Evolutionary conservation across 169 alveolate genomes (phyloP), one percentile per base, ranked within the genome.

Genomic region (Toxoplasma gondii): DNA sequence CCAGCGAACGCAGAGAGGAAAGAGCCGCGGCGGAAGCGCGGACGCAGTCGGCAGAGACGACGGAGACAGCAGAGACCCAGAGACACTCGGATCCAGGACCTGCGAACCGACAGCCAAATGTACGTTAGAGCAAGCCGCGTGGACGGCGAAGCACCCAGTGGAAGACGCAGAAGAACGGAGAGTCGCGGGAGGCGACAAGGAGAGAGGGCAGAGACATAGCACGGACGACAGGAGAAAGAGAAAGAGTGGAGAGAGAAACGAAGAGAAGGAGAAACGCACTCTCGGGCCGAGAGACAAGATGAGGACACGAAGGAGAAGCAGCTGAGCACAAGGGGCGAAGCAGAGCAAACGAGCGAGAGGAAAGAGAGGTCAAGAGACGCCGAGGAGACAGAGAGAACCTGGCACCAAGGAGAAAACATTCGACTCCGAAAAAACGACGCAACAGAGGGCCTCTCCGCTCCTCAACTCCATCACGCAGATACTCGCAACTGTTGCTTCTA

Each of bases 1-100:
- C 90, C 90, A 82, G 5, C 90, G 53, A 9, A 82, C 38, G 36
- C 22, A 22, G 44, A 82, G 39, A 22, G 64, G 38, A 31, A 4
- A 82, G 90, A 24, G 90, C 5, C 67, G 17, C 90, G 41, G 90
- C 1, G 41, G 41, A 22, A 43, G 67, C 19, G 39, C 0, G 29
- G 90, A 82, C 44, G 88, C 7, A 67, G 5, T 17, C 41, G 67
- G 5, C 34, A 39, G 41, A 43, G 67, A 82, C 41, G 90, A 82
- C 54, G 86, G 86, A n/a, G 45, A 19, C 45, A 36, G 86, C 5
- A 82, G 53, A 38, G 90, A 82, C 12, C 90, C 90, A 34, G 90
- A 82, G 19, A 82, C 90, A 67, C 64, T 9, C 34, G 90, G 90
- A 22, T 82, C 69, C 69, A 82, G 36, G 7, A 82, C 69, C 90